A percentile compares a stretch with the other conserved stretches of the same genome.
Evolutionary conservation across 1,284 basidiomycete species (phyloP).

Genomic region (Volvariella surrecta): DNA sequence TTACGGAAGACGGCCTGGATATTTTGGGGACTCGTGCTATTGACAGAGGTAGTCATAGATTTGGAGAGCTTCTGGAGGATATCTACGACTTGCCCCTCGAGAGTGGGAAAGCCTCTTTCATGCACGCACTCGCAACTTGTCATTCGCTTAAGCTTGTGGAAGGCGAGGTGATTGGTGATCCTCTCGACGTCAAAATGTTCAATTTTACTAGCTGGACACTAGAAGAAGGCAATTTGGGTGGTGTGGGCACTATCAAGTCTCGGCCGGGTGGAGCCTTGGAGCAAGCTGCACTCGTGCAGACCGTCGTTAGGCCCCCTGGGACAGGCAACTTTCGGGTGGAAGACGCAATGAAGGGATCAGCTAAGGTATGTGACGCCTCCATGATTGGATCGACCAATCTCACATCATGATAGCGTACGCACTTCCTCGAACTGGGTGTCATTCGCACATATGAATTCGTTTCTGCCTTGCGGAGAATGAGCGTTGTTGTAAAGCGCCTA

Average conservation of each 20-base stretch:
- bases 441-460: conserved; percentile 97
- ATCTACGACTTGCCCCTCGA: conserved; percentile 81
- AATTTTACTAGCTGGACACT: conserved; percentile 94
- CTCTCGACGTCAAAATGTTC: conserved; percentile 96
- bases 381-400: no score
- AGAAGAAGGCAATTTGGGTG: conserved; percentile 80
- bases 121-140: conserved; percentile 94
- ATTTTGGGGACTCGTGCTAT: conserved; percentile 87
- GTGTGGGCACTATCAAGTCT: conserved; percentile 62
- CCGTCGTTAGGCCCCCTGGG: conserved; percentile 92
- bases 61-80: conserved; percentile 88
- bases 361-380: conserved; percentile 41
- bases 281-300: conserved; percentile 91
- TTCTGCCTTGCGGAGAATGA: conserved; percentile 91
- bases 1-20: conserved; percentile 97
- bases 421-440: conserved; percentile 94
- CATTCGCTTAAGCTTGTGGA: conserved; percentile 93
- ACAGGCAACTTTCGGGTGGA: conserved; percentile 84
- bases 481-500: conserved; percentile 92
- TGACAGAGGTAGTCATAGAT: conserved; percentile 67
- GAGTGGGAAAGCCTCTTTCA: conserved; percentile 75
- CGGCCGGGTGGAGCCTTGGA: conserved; percentile 56
- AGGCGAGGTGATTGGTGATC: conserved; percentile 88
- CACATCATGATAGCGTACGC: conserved; percentile 58
- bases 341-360: conserved; percentile 80